A percentile compares a stretch with the other conserved stretches of the same genome.
Conservation (phyloP, 345 rosid species). For the Citrus mangshanensis region DNA sequence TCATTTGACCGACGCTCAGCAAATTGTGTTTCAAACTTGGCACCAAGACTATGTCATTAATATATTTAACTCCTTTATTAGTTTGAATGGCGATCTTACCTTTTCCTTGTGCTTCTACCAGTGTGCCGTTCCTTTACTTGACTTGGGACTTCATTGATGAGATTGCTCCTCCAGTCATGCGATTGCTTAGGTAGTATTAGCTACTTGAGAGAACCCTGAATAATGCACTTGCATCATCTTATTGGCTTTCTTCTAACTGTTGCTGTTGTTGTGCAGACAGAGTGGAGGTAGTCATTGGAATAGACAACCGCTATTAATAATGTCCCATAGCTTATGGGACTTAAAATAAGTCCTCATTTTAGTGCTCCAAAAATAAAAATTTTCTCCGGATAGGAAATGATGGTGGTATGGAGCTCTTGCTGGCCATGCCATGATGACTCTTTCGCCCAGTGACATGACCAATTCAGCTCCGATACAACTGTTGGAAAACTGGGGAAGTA, state of each 20-base stretch:
- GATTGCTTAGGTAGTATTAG: too few relatives aligned
- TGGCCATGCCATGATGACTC: too few relatives aligned
- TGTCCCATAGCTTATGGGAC: background rate
- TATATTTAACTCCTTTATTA: background rate
- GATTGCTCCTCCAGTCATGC: background rate
- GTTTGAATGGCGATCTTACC: background rate
- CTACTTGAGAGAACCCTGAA: too few relatives aligned
- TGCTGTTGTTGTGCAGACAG: background rate
- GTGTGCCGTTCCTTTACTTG: background rate
- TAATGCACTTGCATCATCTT: background rate
- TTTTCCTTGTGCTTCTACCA: background rate
- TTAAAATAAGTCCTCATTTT: background rate
- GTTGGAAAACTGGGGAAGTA: too few relatives aligned
- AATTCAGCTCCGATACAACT: too few relatives aligned
- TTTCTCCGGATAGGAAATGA: too few relatives aligned
- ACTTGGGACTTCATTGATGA: background rate
- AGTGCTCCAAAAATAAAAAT: background rate
- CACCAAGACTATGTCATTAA: background rate
- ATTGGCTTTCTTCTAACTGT: background rate
- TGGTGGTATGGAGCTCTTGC: too few relatives aligned
- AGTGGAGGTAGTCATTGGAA: background rate
- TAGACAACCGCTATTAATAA: background rate
- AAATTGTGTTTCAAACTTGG: background rate
- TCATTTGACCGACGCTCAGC: background rate
- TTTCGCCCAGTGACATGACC: too few relatives aligned